A percentile compares a stretch with the other conserved stretches of the same genome.
phyloP scores from a whole-genome alignment of 371 early-diverging fungal species.

The Mycotypha africana region DNA sequence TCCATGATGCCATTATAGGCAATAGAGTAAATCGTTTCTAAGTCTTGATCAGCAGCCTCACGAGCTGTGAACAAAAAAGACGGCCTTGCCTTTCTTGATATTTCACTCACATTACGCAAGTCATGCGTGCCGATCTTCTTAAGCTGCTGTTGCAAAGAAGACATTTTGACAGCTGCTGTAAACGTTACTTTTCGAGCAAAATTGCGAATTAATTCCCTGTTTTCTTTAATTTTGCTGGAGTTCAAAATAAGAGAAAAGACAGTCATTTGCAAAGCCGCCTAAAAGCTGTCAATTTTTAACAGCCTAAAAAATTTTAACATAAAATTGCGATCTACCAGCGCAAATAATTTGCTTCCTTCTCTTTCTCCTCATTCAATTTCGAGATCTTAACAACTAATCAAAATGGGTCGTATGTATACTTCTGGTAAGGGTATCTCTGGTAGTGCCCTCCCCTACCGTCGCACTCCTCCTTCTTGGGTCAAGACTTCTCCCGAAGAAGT shows the following conservation, averaged over 20 bases:
- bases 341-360: constrained; percentile 7
- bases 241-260: background rate
- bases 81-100: constrained; percentile 52
- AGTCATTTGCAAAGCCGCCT: background rate
- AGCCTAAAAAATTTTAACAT: background rate
- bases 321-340: background rate
- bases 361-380: constrained; percentile 15
- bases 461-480: constrained; percentile 96
- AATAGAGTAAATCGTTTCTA: constrained; percentile 81
- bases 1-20: constrained; percentile 79
- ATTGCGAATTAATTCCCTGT: no score
- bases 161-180: constrained; percentile 3
- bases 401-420: constrained; percentile 69
- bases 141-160: constrained; percentile 67
- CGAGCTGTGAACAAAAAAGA: constrained; percentile 80
- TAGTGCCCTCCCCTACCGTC: constrained; percentile 99
- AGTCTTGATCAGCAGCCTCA: constrained; percentile 87
- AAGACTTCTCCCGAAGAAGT: constrained; percentile 96
- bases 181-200: no score
- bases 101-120: constrained; percentile 38
- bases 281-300: background rate
- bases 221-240: background rate
- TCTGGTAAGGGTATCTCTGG: constrained; percentile 98
- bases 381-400: constrained; percentile 14
- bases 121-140: constrained; percentile 64